Conservation (phyloP, 2,329 filamentous ascomycete species). For the Nannizzia gypsea region DNA sequence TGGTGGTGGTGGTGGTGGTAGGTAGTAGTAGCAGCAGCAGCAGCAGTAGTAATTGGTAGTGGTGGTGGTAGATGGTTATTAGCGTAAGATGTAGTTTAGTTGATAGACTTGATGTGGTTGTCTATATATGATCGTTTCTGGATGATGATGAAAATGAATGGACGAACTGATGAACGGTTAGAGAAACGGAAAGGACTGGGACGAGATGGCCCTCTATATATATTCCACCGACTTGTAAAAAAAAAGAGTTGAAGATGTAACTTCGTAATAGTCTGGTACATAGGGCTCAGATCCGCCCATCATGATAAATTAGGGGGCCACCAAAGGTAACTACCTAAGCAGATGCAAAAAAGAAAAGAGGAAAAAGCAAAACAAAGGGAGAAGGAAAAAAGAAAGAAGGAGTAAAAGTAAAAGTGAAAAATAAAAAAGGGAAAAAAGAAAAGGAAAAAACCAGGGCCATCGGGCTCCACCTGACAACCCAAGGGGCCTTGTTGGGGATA, state of each 20-base stretch:
- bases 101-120: background rate
- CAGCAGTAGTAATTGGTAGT: too few species aligned
- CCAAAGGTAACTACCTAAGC: too few species aligned
- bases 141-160: background rate
- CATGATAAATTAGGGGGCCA: background rate
- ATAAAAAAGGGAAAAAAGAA: background rate
- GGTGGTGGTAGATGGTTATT: background rate
- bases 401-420: background rate
- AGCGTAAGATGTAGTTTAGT: background rate
- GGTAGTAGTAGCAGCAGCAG: too few species aligned
- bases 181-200: background rate
- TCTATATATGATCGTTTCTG: background rate
- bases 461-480: background rate
- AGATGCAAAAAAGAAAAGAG: background rate
- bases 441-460: background rate
- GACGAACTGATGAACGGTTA: background rate
- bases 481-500: background rate
- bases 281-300: slow-evolving; percentile 2
- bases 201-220: background rate
- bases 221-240: background rate
- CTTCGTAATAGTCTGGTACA: slow-evolving; percentile 2
- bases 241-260: background rate
- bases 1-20: background rate
- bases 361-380: background rate
- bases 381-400: background rate